A percentile compares a stretch with the other conserved stretches of the same genome.
phyloP scores from a whole-genome alignment of 495 filamentous ascomycete species.

The Hypomontagnella submonticulosa region DNA sequence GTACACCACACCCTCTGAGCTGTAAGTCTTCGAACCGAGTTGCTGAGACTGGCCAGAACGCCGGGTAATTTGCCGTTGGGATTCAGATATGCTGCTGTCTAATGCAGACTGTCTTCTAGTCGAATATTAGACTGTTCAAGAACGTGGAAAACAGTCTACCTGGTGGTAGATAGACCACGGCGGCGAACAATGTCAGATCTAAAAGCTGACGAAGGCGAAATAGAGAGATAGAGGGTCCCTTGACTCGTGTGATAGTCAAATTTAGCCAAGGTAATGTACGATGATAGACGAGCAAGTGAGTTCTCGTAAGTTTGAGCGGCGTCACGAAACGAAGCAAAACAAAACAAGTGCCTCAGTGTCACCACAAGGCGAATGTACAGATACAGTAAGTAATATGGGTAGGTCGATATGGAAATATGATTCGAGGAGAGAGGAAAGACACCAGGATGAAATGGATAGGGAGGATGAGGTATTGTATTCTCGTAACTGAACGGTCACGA shows the following conservation, averaged over 20 bases:
- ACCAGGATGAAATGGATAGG: slow-evolving; percentile 15
- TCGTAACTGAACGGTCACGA: too few species aligned
- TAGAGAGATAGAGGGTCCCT: neutral
- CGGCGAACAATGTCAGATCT: slow-evolving; percentile 41
- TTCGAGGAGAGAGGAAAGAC: slow-evolving; percentile 34
- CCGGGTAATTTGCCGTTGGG: slow-evolving; percentile 41
- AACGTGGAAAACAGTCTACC: slow-evolving; percentile 32
- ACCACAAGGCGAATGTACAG: slow-evolving; percentile 20
- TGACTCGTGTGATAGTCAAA: slow-evolving; percentile 36
- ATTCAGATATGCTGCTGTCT: slow-evolving; percentile 25
- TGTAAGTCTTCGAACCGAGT: slow-evolving; percentile 41
- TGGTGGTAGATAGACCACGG: slow-evolving; percentile 21
- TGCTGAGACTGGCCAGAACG: slow-evolving; percentile 39
- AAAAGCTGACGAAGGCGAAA: slow-evolving; percentile 40
- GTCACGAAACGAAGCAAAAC: slow-evolving; percentile 11
- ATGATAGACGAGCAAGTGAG: slow-evolving; percentile 21
- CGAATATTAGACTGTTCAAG: slow-evolving; percentile 14
- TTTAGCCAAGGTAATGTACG: slow-evolving; percentile 26
- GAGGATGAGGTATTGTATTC: slow-evolving; percentile 39
- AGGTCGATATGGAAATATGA: slow-evolving; percentile 35
- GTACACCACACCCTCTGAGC: slow-evolving; percentile 39
- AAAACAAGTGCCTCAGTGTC: slow-evolving; percentile 15
- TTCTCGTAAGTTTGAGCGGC: slow-evolving; percentile 24
- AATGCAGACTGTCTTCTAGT: slow-evolving; percentile 22
- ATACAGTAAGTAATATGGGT: slow-evolving; percentile 37